Base-by-base conservation (phyloP, 129 eudicot genomes). In the Escallonia herrerae region DNA sequence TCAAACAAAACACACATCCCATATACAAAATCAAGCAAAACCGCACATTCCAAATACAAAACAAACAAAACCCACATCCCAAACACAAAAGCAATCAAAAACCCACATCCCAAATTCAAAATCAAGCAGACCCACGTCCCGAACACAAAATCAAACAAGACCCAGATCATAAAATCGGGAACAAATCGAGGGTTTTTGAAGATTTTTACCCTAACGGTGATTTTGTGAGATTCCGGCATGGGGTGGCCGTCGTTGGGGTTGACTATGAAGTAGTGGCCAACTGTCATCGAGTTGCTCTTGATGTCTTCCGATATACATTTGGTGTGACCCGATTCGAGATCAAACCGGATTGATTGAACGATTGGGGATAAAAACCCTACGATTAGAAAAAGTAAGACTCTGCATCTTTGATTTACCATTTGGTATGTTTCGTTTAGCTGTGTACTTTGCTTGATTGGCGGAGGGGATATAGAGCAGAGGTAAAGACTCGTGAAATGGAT, bases 261-360 rank as follows among this genome's bases (percentile, higher is more conserved):
- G 66, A 86, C 83, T 51, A 94, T 70, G 10, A 71, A 78, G 76
- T 94, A 94, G 60, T 86, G 89, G 45, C 95, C 99, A 12, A 94
- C 94, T 8, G 99, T 80, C 97, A 94, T 94, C 4, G 90, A 71
- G 73, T 86, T 86, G 74, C 60, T 68, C 79, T 84, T 94, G 72
- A 94, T 86, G 48, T 94, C 95, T 80, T 94, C 99, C 49, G 99
- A 64, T 71, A 94, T 89, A 80, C 99, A 94, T 80, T 89, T 94
- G 42, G 95, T 84, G 62, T 72, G 87, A 13, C 95, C 95, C 5
- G 97, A 94, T 56, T 86, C 76, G 22, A 94, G 86, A 62, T 94
- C 97, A 75, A 94, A 94, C 22, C 93, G 83, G 40, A 94, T 64
- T 12, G 99, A 84, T 55, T 74, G 83, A 6, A 69, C 72, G 58